Conservation (phyloP, 495 filamentous ascomycete genomes). For the Penicillium odoratum region DNA sequence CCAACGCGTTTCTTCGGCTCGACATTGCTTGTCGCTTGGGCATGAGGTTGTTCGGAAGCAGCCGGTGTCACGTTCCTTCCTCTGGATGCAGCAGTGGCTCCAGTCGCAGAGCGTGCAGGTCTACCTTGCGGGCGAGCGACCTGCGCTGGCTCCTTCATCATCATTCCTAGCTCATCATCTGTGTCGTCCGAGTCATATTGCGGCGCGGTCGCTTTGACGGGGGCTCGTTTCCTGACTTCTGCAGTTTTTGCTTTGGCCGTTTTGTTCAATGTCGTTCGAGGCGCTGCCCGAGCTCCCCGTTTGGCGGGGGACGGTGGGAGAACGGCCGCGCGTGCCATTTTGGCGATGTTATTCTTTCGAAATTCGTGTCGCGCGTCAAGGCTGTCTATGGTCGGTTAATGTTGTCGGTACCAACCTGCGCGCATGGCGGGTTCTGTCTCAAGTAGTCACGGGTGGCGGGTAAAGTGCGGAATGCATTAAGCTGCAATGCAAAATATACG, state of each 20-base stretch:
- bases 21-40: conserved; percentile 16
- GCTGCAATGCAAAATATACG: conserved; percentile 18
- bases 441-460: conserved; percentile 4
- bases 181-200: conserved; percentile 31
- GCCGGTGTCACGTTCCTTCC: conserved; percentile 21
- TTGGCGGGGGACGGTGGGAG: conserved; percentile 39
- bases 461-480: conserved; percentile 12
- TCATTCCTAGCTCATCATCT: conserved; percentile 43
- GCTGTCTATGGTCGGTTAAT: conserved; percentile 5
- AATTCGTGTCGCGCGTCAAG: conserved; percentile 11
- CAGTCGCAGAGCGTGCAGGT: conserved; percentile 16
- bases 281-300: conserved; percentile 33
- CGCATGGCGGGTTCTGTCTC: conserved; percentile 24
- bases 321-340: conserved; percentile 46
- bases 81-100: conserved; percentile 16
- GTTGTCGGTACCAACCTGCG: conserved; percentile 3
- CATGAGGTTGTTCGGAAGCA: conserved; percentile 11
- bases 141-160: conserved; percentile 24
- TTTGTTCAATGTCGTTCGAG: conserved; percentile 26
- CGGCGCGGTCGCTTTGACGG: conserved; percentile 22
- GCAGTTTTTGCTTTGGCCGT: conserved; percentile 21
- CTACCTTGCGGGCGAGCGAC: conserved; percentile 19
- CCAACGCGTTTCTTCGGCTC: conserved; percentile 37
- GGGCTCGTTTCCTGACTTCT: conserved; percentile 17
- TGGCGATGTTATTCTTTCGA: conserved; percentile 10